Evolutionary conservation across 192 early-diverging fungal species (phyloP).

Genomic region (Phycomyces nitens): DNA sequence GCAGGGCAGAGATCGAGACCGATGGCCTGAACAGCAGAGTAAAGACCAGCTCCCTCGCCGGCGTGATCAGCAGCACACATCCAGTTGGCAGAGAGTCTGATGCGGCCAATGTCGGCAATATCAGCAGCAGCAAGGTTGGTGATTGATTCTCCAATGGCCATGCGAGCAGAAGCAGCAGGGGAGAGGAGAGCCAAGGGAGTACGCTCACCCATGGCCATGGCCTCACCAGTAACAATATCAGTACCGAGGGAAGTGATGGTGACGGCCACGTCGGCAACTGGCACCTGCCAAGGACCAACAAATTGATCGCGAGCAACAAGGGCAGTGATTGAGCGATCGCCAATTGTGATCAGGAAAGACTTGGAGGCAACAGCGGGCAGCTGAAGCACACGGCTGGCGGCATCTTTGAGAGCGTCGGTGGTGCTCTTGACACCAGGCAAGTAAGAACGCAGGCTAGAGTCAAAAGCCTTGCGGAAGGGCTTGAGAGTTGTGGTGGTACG

Average conservation of each 20-base stretch:
- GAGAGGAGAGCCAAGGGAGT: constrained; percentile 82
- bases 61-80: constrained; percentile 90
- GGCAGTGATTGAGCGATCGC: constrained; percentile 93
- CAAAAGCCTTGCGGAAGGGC: constrained; percentile 52
- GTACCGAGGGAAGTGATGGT: constrained; percentile 74
- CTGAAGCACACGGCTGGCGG: constrained; percentile 71
- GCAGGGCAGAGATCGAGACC: constrained; percentile 91
- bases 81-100: constrained; percentile 96
- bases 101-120: constrained; percentile 64
- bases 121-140: constrained; percentile 90
- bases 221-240: constrained; percentile 78
- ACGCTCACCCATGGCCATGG: constrained; percentile 98
- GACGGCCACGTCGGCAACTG: constrained; percentile 96
- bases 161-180: constrained; percentile 87
- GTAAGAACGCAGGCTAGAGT: constrained; percentile 57
- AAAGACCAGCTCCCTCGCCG: constrained; percentile 91
- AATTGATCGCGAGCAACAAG: constrained; percentile 94
- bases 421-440: constrained; percentile 42
- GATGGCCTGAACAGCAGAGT: constrained; percentile 89
- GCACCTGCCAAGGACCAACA: constrained; percentile 99
- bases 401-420: constrained; percentile 51
- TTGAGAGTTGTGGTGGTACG: constrained; percentile 60
- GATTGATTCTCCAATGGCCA: constrained; percentile 94
- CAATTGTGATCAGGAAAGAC: constrained; percentile 96
- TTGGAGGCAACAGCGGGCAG: constrained; percentile 92